Evolutionary conservation across 108 stramenopile species (phyloP).

Genomic region (Pseudonitzschia delicatissima): DNA sequence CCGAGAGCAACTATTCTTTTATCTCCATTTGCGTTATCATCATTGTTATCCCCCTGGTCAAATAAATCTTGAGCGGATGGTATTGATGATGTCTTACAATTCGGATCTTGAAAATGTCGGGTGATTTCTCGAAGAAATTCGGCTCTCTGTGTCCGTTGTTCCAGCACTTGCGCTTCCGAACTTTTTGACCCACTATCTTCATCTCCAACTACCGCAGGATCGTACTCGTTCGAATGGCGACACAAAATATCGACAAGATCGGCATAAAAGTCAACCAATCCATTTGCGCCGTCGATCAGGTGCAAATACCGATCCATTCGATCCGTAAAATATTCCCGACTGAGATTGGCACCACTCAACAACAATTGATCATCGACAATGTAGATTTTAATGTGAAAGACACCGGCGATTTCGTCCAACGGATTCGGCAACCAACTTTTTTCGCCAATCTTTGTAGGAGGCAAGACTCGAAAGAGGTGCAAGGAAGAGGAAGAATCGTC

Average conservation of each 20-base stretch:
- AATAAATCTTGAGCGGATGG: neutral
- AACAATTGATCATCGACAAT: slow-evolving; percentile 75
- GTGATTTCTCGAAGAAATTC: slow-evolving; percentile 25
- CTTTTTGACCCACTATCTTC: neutral
- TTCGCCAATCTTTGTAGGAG: slow-evolving; percentile 23
- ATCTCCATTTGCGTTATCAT: neutral
- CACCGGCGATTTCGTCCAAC: slow-evolving; percentile 77
- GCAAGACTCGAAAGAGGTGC: slow-evolving; percentile 62
- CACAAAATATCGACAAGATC: slow-evolving; percentile 59
- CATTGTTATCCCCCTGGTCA: neutral
- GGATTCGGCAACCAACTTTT: slow-evolving; percentile 57
- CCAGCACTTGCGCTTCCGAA: neutral
- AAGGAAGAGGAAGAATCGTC: slow-evolving; percentile 18
- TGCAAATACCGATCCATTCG: slow-evolving; percentile 78
- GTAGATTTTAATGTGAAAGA: slow-evolving; percentile 87
- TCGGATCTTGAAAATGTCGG: slow-evolving; percentile 11
- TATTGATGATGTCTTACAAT: neutral
- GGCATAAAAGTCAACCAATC: slow-evolving; percentile 75
- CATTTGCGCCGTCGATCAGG: slow-evolving; percentile 62
- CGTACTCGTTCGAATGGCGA: slow-evolving; percentile 44
- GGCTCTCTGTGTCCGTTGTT: slow-evolving; percentile 8
- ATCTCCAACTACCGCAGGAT: neutral
- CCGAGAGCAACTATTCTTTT: slow-evolving; percentile 42
- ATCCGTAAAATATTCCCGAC: slow-evolving; percentile 81
- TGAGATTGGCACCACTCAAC: slow-evolving; percentile 81